These are phyloP conservation scores for Rasamsonia emersonii DNA, from an alignment of 2,329 filamentous ascomycete genomes.

Conservation along the genomic window DNA sequence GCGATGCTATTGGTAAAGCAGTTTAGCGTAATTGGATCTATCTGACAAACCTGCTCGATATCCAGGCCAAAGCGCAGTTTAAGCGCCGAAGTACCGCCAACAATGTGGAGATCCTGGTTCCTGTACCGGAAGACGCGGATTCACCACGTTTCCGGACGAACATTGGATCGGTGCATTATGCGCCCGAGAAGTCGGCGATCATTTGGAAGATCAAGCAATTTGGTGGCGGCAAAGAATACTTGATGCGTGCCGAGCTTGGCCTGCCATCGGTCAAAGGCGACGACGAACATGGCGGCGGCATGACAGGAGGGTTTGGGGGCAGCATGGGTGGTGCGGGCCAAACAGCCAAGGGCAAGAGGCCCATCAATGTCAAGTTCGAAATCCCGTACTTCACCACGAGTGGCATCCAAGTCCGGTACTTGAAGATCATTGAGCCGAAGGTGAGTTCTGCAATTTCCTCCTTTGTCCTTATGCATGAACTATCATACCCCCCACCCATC, in stretches of 20 bases:
- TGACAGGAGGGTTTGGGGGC: constrained; percentile 94
- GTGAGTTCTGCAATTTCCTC: constrained; percentile 46
- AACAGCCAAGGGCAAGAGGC: constrained; percentile 77
- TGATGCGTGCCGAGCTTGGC: constrained; percentile 95
- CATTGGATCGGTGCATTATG: constrained; percentile 94
- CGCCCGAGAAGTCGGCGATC: constrained; percentile 92
- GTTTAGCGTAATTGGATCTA: background rate
- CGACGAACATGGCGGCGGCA: constrained; percentile 89
- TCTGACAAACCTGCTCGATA: constrained; percentile 2
- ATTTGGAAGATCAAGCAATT: constrained; percentile 99
- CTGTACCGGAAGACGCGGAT: constrained; percentile 94
- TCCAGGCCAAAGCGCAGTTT: constrained; percentile 81
- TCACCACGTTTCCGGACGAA: constrained; percentile 94
- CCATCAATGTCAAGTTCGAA: constrained; percentile 98
- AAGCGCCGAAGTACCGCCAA: constrained; percentile 96
- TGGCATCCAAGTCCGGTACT: constrained; percentile 93
- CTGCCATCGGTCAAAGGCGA: constrained; percentile 90
- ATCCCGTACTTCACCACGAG: constrained; percentile 99
- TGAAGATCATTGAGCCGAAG: constrained; percentile 99
- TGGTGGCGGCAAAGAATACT: constrained; percentile 93
- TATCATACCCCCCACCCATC: too few species aligned
- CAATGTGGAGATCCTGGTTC: constrained; percentile 96
- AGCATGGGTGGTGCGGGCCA: constrained; percentile 88
- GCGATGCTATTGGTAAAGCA: background rate
- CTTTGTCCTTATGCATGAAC: background rate